Evolutionary conservation across 805 yeast species (phyloP).

Genomic region (Candida yuanshanica): DNA sequence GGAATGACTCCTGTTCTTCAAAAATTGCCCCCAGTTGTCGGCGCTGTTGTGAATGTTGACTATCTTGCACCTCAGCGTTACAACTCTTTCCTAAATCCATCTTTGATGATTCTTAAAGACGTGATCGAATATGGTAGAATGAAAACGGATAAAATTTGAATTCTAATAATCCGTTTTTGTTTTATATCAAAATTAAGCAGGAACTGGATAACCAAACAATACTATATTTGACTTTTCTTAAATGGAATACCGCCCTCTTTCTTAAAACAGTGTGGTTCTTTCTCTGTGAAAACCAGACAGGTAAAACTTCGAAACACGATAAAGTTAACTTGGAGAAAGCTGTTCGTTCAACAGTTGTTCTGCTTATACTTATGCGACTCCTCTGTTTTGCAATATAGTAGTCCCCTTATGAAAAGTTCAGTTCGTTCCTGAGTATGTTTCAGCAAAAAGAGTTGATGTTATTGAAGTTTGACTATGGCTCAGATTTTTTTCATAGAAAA

Average conservation of each 20-base stretch:
- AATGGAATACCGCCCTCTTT: not conserved
- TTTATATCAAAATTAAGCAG: not conserved
- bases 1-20: not conserved
- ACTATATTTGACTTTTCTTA: not conserved
- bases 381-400: too few relatives aligned
- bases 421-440: too few relatives aligned
- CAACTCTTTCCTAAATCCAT: conserved; percentile 16
- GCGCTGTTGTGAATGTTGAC: not conserved
- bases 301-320: too few relatives aligned
- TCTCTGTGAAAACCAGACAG: too few relatives aligned
- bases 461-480: too few relatives aligned
- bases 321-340: too few relatives aligned
- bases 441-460: too few relatives aligned
- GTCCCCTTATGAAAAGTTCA: too few relatives aligned
- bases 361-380: too few relatives aligned
- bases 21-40: not conserved
- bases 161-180: not conserved
- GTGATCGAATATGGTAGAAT: not conserved
- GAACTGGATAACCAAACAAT: not conserved
- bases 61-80: not conserved
- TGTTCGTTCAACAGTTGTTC: too few relatives aligned
- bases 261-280: not conserved
- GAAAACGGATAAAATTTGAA: not conserved
- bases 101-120: not conserved
- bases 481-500: too few relatives aligned